Base-by-base conservation (phyloP, 1,139 yeast species). In the Kodamaea anthophila region DNA sequence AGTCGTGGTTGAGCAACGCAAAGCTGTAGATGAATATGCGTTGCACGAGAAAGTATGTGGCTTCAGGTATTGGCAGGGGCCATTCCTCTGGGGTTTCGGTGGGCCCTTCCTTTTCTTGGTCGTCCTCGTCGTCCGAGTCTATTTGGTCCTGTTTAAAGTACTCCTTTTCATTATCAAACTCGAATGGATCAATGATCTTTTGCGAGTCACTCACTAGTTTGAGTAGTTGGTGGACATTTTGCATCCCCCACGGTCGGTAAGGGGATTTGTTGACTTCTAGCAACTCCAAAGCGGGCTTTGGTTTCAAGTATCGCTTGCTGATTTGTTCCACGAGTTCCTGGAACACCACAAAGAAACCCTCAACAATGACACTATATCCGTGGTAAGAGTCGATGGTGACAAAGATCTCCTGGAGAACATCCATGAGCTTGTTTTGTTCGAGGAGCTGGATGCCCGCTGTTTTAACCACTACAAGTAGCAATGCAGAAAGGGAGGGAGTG, bases 371-470 rank as follows among this genome's bases (percentile, higher is more conserved):
- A 1, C 76, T 60, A 50, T 91, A 88, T 0, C 93, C 94, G 55
- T 88, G 95, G 44, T 80, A 88, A 24, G 77, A 66, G 51, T 91
- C 97, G 29, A 91, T 63, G 19, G 87, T 58, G 8, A 78, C 75
- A 51, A 91, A 85, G 42, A 86, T 69, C 9, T 87, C 76, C 21
- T 76, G 71, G 6, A 88, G 59, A 1, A 88, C 63, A 51, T 88
- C 97, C 32, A 66, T 74, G 34, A 88, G 63, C 35, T 75, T 85
- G 25, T 75, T 74, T 6, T 49, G 42, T 31, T 47, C 43, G 5
- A 87, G 59, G 15, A 86, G 59, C 21, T 70, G 62, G 9, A 71
- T 58, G 0, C 96, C 96, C 0, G 88, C 79, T 18, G 87, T 62
- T 40, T 68, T 73, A 13, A 84, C 63, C 22, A 87, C 55, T 5